Conservation (phyloP, 2,329 filamentous ascomycete genomes). For the Colletotrichum nymphaeae region DNA sequence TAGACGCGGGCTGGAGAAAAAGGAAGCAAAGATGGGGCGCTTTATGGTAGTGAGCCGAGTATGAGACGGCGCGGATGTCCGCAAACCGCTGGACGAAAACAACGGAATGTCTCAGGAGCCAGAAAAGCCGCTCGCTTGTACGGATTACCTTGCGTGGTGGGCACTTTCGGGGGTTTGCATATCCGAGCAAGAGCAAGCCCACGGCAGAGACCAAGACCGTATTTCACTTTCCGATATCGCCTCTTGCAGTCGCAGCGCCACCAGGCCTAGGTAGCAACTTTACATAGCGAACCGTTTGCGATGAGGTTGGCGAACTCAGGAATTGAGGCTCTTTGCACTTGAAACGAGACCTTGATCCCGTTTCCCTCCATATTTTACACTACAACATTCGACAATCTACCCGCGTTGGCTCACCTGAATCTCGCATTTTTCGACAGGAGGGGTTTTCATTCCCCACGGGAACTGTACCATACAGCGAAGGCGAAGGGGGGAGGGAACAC, state of each 20-base stretch:
- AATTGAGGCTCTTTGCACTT: slow-evolving; percentile 17
- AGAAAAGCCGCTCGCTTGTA: neutral
- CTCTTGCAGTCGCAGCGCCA: neutral
- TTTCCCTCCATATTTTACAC: slow-evolving; percentile 3
- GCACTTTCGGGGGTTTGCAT: too few relatives aligned
- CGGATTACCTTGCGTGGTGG: neutral
- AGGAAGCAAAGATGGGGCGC: neutral
- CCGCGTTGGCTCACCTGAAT: slow-evolving; percentile 35
- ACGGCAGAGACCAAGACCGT: slow-evolving; percentile 1
- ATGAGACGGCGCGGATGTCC: neutral
- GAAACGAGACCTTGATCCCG: neutral
- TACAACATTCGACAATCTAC: slow-evolving; percentile 33
- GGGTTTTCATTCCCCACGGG: slow-evolving; percentile 29
- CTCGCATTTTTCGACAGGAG: slow-evolving; percentile 26
- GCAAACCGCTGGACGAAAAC: slow-evolving; percentile 14
- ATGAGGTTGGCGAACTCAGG: neutral
- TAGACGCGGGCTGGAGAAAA: neutral
- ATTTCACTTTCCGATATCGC: slow-evolving; percentile 23
- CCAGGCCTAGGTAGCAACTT: neutral
- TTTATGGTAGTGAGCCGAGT: neutral
- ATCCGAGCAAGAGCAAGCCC: neutral
- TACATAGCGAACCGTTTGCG: neutral
- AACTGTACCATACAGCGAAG: neutral
- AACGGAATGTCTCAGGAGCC: neutral
- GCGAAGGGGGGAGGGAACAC: neutral